Evolutionary conservation across 23 red algal species (phyloP).

Genomic region (Pyropia yezoensis): DNA sequence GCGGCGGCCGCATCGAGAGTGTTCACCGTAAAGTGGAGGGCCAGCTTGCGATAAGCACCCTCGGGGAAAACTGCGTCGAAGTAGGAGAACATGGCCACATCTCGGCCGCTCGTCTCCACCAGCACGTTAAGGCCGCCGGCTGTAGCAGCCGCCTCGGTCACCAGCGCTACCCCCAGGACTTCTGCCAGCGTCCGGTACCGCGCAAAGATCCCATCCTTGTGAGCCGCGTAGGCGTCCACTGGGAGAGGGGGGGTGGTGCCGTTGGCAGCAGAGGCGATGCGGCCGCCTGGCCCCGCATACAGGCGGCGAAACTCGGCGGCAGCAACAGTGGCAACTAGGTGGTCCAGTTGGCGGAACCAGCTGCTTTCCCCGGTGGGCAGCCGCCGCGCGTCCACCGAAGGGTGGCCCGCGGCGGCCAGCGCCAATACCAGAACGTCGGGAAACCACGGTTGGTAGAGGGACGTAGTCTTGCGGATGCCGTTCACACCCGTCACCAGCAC

Average conservation of each 20-base stretch:
- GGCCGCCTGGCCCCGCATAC: neutral
- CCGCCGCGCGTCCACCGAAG: neutral
- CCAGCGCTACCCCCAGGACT: neutral
- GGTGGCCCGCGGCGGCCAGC: neutral
- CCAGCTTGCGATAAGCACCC: neutral
- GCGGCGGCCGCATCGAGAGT: neutral
- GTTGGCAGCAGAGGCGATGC: neutral
- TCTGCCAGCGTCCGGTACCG: neutral
- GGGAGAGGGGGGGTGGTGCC: too few relatives aligned
- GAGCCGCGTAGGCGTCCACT: neutral
- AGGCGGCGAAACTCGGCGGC: neutral
- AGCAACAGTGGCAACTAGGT: neutral
- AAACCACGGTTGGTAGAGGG: conserved; percentile 1
- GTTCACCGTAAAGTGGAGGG: neutral
- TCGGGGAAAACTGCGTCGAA: neutral
- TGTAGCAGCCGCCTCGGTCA: neutral
- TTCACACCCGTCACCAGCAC: conserved; percentile 4
- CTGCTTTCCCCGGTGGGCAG: neutral
- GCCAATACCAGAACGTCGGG: neutral
- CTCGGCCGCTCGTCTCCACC: neutral
- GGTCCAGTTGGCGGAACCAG: conserved; percentile 3
- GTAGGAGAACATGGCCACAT: neutral
- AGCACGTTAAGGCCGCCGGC: neutral
- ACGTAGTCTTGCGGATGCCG: conserved; percentile 2
- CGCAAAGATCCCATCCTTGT: neutral